phyloP scores from a whole-genome alignment of 768 basidiomycete species.

The Lactifluus pinguis region DNA sequence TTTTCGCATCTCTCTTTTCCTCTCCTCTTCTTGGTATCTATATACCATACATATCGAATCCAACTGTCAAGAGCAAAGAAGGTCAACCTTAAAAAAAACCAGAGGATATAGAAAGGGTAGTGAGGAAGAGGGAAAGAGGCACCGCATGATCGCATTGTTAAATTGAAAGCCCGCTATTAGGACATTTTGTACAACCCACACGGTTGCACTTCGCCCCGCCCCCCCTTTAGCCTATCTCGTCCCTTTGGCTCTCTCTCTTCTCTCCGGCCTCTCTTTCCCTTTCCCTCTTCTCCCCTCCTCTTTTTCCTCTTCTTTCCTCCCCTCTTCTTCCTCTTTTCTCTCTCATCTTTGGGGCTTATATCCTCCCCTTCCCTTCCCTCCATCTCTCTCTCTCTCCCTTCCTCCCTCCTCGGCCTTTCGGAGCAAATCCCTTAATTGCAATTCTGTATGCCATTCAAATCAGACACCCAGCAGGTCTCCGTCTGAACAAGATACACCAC shows the following conservation, averaged over 20 bases:
- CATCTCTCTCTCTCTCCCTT: not conserved
- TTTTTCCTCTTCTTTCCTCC: not conserved
- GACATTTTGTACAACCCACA: slow-evolving; percentile 25
- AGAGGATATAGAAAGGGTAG: not conserved
- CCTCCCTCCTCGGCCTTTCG: not conserved
- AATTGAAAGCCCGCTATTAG: slow-evolving; percentile 14
- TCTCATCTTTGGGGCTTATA: not conserved
- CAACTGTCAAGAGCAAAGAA: not conserved
- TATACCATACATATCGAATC: too few species aligned
- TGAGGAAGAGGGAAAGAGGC: not conserved
- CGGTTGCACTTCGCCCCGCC: slow-evolving; percentile 2
- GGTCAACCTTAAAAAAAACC: not conserved
- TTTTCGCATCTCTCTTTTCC: slow-evolving; percentile 10
- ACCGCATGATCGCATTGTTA: slow-evolving; percentile 17
- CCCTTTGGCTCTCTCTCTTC: slow-evolving; percentile 19
- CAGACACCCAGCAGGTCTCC: slow-evolving; percentile 50
- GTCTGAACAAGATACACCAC: slow-evolving; percentile 38
- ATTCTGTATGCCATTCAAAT: slow-evolving; percentile 22
- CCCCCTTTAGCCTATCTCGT: slow-evolving; percentile 3
- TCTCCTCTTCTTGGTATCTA: slow-evolving; percentile 1
- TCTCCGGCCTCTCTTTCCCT: slow-evolving; percentile 9
- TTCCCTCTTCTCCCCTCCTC: not conserved
- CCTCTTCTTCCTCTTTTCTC: not conserved
- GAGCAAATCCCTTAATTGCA: slow-evolving; percentile 4
- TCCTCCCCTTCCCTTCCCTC: not conserved